These are phyloP conservation scores for Wickerhamomyces sp. DNA, from an alignment of 1,139 yeast species.

Conservation along the genomic window DNA sequence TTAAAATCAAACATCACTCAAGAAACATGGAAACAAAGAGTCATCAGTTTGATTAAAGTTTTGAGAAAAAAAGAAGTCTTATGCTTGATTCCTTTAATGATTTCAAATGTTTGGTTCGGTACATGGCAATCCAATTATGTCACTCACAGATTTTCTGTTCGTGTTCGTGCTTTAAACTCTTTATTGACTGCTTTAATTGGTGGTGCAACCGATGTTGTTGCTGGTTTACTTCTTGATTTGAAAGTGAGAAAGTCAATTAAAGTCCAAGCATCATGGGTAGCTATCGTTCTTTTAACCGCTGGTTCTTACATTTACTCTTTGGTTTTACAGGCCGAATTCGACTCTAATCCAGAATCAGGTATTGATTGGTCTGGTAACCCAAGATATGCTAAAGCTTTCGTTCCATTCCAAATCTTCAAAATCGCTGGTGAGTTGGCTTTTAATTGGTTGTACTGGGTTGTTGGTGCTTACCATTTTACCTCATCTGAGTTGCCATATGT, in stretches of 20 bases:
- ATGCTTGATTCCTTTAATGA: conserved; percentile 10
- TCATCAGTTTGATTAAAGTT: conserved; percentile 9
- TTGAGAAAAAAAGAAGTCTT: conserved; percentile 10
- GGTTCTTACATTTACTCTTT: conserved; percentile 23
- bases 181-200: conserved; percentile 21
- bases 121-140: conserved; percentile 25
- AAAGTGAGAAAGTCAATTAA: conserved; percentile 10
- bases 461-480: conserved; percentile 21
- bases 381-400: conserved; percentile 17
- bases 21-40: conserved; percentile 9
- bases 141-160: conserved; percentile 24
- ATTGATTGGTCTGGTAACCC: conserved; percentile 23
- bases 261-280: conserved; percentile 19
- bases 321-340: conserved; percentile 18
- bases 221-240: conserved; percentile 17
- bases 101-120: conserved; percentile 19
- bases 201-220: conserved; percentile 18
- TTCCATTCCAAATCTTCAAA: conserved; percentile 24
- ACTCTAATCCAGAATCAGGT: conserved; percentile 12
- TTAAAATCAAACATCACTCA: conserved; percentile 13
- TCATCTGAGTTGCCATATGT: conserved; percentile 12
- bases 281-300: conserved; percentile 8
- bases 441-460: conserved; percentile 26
- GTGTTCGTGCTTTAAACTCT: conserved; percentile 24
- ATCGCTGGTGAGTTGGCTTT: conserved; percentile 22